These are phyloP conservation scores for Nakaseomyces nivariensis DNA, from an alignment of 1,139 yeast genomes.

Conservation along the genomic window DNA sequence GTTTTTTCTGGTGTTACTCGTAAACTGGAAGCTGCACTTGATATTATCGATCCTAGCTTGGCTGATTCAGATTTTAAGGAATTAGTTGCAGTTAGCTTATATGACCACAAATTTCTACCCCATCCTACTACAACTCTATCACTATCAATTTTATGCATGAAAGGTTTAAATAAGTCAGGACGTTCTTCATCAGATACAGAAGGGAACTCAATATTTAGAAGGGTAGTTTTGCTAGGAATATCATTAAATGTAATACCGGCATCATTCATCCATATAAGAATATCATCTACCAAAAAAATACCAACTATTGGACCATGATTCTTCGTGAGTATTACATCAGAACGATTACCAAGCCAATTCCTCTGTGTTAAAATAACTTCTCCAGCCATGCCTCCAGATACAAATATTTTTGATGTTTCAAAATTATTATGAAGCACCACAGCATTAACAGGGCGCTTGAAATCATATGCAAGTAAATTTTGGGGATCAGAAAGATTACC, in stretches of 20 bases:
- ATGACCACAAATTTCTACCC: constrained; percentile 70
- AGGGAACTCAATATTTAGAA: constrained; percentile 50
- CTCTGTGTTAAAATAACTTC: constrained; percentile 63
- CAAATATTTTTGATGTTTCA: constrained; percentile 47
- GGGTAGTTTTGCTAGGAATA: constrained; percentile 35
- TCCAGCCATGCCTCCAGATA: constrained; percentile 90
- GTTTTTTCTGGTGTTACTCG: constrained; percentile 46
- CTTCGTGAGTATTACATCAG: constrained; percentile 53
- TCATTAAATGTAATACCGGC: constrained; percentile 60
- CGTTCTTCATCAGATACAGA: constrained; percentile 41
- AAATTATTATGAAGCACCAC: constrained; percentile 73
- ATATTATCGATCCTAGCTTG: constrained; percentile 33
- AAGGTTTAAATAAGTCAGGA: constrained; percentile 80
- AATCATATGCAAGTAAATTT: constrained; percentile 68
- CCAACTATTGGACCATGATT: constrained; percentile 67
- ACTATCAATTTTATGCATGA: constrained; percentile 55
- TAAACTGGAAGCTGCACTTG: constrained; percentile 64
- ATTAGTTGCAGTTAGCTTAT: constrained; percentile 35
- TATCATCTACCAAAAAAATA: constrained; percentile 48
- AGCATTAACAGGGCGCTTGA: constrained; percentile 80
- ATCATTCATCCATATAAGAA: constrained; percentile 80
- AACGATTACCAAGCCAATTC: constrained; percentile 79
- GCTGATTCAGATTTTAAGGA: constrained; percentile 11
- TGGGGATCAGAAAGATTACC: constrained; percentile 56
- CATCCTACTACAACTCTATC: constrained; percentile 72